Evolutionary conservation across 345 rosid species (phyloP).

Genomic region (Lepidium didymum): DNA sequence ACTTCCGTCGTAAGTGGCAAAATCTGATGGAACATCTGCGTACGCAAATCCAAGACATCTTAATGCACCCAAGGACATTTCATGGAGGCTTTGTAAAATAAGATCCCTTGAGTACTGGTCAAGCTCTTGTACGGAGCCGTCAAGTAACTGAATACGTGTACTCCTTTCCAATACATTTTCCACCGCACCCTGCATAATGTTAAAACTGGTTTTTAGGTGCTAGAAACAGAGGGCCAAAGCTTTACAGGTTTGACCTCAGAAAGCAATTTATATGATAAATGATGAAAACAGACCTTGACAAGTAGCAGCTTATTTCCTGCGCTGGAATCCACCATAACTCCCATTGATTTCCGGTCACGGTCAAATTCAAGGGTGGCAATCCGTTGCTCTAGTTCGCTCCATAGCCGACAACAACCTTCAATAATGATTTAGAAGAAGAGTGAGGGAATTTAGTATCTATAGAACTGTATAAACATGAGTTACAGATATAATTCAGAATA

Average conservation of each 20-base stretch:
- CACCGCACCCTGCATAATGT: conserved; percentile 80
- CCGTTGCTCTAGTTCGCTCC: conserved; percentile 67
- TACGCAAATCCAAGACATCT: conserved; percentile 40
- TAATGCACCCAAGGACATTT: conserved; percentile 73
- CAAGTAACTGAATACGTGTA: conserved; percentile 57
- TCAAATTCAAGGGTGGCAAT: conserved; percentile 96
- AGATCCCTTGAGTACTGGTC: conserved; percentile 52
- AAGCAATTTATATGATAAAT: neutral
- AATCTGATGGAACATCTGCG: conserved; percentile 27
- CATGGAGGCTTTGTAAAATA: conserved; percentile 53
- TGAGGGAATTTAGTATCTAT: neutral
- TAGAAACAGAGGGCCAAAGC: neutral
- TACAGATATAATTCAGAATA: neutral
- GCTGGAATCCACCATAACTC: conserved; percentile 84
- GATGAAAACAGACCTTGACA: conserved; percentile 57
- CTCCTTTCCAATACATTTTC: conserved; percentile 90
- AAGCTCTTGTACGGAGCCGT: conserved; percentile 58
- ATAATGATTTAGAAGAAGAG: neutral
- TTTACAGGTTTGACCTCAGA: neutral
- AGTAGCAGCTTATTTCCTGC: conserved; percentile 61
- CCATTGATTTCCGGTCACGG: conserved; percentile 93
- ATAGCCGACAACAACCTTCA: conserved; percentile 60
- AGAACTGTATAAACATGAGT: neutral
- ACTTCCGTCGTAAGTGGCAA: conserved; percentile 69
- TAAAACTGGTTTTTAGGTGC: neutral